These are phyloP conservation scores for Mucor sp. DNA, from an alignment of 371 early-diverging fungal genomes.

Conservation along the genomic window DNA sequence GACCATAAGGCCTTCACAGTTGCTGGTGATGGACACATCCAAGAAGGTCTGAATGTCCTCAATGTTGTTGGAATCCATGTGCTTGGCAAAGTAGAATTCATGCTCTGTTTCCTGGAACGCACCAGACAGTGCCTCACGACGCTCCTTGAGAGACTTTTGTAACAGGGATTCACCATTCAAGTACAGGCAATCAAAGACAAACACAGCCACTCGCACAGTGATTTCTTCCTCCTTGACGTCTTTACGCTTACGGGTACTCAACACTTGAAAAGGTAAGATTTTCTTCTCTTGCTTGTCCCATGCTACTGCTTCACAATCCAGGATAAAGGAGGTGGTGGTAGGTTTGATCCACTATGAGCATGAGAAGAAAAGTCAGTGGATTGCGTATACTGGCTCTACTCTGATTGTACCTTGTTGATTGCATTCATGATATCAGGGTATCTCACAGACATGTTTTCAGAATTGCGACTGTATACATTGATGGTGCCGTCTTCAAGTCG, in stretches of 20 bases:
- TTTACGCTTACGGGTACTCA: constrained; percentile 98
- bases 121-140: constrained; percentile 79
- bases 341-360: constrained; percentile 60
- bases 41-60: constrained; percentile 97
- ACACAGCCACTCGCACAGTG: constrained; percentile 95
- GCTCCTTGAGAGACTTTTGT: constrained; percentile 72
- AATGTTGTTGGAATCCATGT: constrained; percentile 78
- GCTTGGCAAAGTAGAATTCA: constrained; percentile 91
- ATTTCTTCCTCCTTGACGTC: constrained; percentile 92
- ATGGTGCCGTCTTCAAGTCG: constrained; percentile 69
- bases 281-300: constrained; percentile 89
- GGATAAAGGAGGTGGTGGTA: constrained; percentile 84
- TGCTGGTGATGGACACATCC: constrained; percentile 84
- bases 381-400: neutral
- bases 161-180: constrained; percentile 92
- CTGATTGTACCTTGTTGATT: constrained; percentile 56
- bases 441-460: constrained; percentile 94
- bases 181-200: constrained; percentile 98
- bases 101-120: constrained; percentile 84
- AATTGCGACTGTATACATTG: constrained; percentile 96
- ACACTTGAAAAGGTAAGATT: constrained; percentile 98
- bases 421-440: constrained; percentile 93
- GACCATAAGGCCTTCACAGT: constrained; percentile 99
- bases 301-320: constrained; percentile 99
- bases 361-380: neutral